Evolutionary conservation across 2,329 filamentous ascomycete genomes (phyloP).

Genomic region (Gaeumannomyces sp.): DNA sequence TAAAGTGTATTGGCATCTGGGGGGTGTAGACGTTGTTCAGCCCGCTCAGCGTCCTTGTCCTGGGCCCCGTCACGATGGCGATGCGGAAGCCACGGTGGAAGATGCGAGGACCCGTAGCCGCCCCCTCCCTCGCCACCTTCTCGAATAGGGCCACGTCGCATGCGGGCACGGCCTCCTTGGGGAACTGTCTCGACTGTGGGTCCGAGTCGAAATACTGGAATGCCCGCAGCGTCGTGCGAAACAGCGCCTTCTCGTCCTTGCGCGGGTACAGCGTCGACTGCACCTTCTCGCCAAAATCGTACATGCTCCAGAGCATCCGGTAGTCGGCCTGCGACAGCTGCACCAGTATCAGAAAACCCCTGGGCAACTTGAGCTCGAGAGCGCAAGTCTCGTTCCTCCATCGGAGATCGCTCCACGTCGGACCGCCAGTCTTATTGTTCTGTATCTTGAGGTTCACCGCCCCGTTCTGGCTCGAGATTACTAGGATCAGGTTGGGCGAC

Average conservation of each 20-base stretch:
- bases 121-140: slow-evolving; percentile 58
- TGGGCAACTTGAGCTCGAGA: slow-evolving; percentile 64
- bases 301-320: slow-evolving; percentile 72
- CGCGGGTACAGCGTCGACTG: slow-evolving; percentile 64
- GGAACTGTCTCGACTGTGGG: slow-evolving; percentile 65
- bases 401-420: slow-evolving; percentile 74
- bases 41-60: slow-evolving; percentile 70
- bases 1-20: slow-evolving; percentile 66
- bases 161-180: slow-evolving; percentile 62
- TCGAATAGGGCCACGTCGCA: slow-evolving; percentile 76
- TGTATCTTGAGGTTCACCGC: slow-evolving; percentile 70
- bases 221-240: slow-evolving; percentile 61
- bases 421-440: slow-evolving; percentile 58
- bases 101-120: slow-evolving; percentile 64
- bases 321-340: slow-evolving; percentile 73
- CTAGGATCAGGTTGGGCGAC: slow-evolving; percentile 63
- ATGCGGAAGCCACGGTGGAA: slow-evolving; percentile 77
- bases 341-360: slow-evolving; percentile 67
- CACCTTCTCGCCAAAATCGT: slow-evolving; percentile 75
- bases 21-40: slow-evolving; percentile 65
- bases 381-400: slow-evolving; percentile 66
- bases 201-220: slow-evolving; percentile 78
- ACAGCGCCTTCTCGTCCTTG: slow-evolving; percentile 63
- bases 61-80: slow-evolving; percentile 69
- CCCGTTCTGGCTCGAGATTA: slow-evolving; percentile 74